Evolutionary conservation across 176 grass and related monocot genomes (phyloP).

Genomic region (Dactylis glomerata): DNA sequence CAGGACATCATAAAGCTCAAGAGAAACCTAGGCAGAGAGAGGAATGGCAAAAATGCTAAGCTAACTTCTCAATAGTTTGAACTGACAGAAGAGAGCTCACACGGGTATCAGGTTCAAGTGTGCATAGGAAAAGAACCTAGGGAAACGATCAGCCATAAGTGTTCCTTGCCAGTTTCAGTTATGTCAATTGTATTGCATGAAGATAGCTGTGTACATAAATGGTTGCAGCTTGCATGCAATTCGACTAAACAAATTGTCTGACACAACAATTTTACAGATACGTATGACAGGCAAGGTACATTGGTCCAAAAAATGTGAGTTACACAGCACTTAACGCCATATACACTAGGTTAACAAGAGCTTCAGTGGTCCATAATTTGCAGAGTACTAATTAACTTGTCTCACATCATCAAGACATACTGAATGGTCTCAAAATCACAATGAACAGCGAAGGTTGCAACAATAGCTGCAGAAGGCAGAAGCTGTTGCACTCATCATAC

Average conservation of each 20-base stretch:
- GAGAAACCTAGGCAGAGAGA: no score
- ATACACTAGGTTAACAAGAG: neutral
- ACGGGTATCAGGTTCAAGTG: neutral
- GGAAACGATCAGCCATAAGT: neutral
- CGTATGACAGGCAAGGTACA: neutral
- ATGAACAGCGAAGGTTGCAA: neutral
- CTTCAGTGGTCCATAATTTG: neutral
- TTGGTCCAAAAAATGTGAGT: neutral
- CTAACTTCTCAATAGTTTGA: neutral
- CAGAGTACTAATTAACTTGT: neutral
- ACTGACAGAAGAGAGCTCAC: neutral
- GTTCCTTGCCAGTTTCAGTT: neutral
- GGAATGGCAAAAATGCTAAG: no score
- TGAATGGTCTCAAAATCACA: neutral
- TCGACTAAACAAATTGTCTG: neutral
- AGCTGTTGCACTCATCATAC: neutral
- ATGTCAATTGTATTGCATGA: neutral
- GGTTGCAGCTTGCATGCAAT: neutral
- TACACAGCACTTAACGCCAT: neutral
- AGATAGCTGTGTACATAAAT: neutral
- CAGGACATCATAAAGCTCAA: no score
- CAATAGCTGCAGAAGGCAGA: neutral
- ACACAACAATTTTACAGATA: neutral
- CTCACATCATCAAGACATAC: neutral
- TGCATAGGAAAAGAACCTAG: no score